These are phyloP conservation scores for Rubia occidens DNA, from an alignment of 305 asterid genomes.

Conservation along the genomic window DNA sequence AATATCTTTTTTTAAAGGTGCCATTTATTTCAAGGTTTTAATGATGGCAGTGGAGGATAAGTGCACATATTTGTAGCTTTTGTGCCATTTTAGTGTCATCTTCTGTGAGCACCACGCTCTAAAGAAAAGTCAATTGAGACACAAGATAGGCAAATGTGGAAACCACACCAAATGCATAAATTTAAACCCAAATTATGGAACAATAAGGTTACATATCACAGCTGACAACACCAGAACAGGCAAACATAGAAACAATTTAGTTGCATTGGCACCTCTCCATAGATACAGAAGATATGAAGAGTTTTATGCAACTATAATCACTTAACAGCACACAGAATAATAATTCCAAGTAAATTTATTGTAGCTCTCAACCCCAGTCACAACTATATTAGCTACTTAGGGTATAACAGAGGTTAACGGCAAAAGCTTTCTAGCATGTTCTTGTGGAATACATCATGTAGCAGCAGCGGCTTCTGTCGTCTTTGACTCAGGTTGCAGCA, in stretches of 20 bases:
- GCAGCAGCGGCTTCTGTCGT: not conserved
- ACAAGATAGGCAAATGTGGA: not conserved
- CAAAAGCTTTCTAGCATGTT: not conserved
- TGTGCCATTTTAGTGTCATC: not conserved
- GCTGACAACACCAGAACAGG: not conserved
- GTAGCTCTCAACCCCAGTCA: not conserved
- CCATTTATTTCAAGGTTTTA: not conserved
- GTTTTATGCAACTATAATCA: no score
- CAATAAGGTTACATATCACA: not conserved
- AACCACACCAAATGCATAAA: not conserved
- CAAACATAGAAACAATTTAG: no score
- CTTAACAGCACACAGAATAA: no score
- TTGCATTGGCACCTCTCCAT: no score
- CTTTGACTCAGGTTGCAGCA: not conserved
- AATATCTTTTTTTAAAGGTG: not conserved
- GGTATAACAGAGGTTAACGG: not conserved
- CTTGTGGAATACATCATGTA: slow-evolving; percentile 8
- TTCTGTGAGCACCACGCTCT: not conserved
- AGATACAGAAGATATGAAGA: no score
- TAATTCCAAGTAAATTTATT: slow-evolving; percentile 1
- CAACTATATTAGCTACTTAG: slow-evolving; percentile 8
- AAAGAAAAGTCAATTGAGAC: not conserved
- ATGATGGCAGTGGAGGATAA: no score
- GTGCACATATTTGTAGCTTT: not conserved
- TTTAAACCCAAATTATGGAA: not conserved